Evolutionary conservation across 441 rosid species (phyloP), one percentile per base, ranked within the genome.

Genomic region (Jatropha multifida): DNA sequence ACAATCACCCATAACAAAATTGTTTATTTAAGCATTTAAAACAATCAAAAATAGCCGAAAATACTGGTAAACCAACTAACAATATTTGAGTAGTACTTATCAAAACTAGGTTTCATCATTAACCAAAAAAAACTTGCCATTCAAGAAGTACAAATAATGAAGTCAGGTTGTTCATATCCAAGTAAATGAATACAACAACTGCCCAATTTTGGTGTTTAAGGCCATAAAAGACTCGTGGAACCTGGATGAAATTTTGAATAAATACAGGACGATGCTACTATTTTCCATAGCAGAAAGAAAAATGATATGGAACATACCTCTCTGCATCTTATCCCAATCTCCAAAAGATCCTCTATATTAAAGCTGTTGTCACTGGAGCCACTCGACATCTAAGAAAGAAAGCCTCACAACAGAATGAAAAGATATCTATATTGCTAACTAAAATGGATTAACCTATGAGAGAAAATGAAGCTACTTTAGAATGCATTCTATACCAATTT

Each of bases 301-400:
- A 52, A 14, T 7, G 51, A 37, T 1, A 26, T 42, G 5, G 23
- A 65, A 13, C 55, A 3, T 73, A 92, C 97, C 94, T 90, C 94
- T 74, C 70, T 82, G 80, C 89, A 90, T 84, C 87, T 81, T 10
- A 87, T 82, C 18, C 86, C 90, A 68, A 92, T 81, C 82, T 89
- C 85, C 68, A 87, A 46, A 74, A 91, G 92, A 11, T 90, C 94
- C 23, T 87, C 88, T 52, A 76, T 85, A 44, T 91, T 89, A 56
- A 84, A 82, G 37, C 55, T 60, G 73, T 65, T 76, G 0, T 82
- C 86, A 81, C 76, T 83, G 61, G 88, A 88, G 76, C 88, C 82
- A 72, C 74, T 81, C 26, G 91, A 86, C 93, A 94, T 87, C 73
- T 74, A 67, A 60, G 51, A 12, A 37, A 23, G 49, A 63, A 65